Evolutionary conservation across 2,329 filamentous ascomycete genomes (phyloP).

Genomic region (Teratosphaeria epicoccoides): DNA sequence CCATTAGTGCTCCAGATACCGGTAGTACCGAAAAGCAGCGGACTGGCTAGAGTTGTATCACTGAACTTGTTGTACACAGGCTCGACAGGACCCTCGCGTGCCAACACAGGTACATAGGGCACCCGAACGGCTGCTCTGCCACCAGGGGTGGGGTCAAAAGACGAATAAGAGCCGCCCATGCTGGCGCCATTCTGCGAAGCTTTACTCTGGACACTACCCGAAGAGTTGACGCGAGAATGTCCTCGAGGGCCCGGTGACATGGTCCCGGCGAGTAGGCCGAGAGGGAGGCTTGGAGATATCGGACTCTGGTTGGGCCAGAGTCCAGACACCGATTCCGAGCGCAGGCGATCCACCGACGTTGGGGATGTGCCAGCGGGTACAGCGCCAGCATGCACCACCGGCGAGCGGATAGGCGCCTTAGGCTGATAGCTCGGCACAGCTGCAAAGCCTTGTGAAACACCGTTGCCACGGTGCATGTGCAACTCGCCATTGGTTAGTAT

Average conservation of each 20-base stretch:
- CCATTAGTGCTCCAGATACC: conserved; percentile 28
- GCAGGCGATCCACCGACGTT: conserved; percentile 15
- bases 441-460: conserved; percentile 27
- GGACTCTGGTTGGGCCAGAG: conserved; percentile 23
- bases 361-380: conserved; percentile 3
- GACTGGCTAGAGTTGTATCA: conserved; percentile 28
- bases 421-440: conserved; percentile 25
- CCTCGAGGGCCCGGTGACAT: conserved; percentile 11
- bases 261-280: conserved; percentile 19
- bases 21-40: conserved; percentile 31
- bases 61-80: conserved; percentile 9
- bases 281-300: conserved; percentile 20
- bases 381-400: background rate
- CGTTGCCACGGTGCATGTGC: conserved; percentile 10
- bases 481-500: conserved; percentile 30
- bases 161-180: conserved; percentile 17
- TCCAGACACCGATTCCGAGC: conserved; percentile 21
- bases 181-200: conserved; percentile 17
- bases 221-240: conserved; percentile 36
- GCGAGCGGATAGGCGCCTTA: conserved; percentile 4
- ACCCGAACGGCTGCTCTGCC: conserved; percentile 5
- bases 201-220: conserved; percentile 30
- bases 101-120: conserved; percentile 3
- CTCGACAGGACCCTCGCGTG: background rate
- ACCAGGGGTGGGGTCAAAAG: conserved; percentile 12